These are phyloP conservation scores for Diutina neorugosa DNA, from an alignment of 1,139 yeast genomes.

Conservation along the genomic window DNA sequence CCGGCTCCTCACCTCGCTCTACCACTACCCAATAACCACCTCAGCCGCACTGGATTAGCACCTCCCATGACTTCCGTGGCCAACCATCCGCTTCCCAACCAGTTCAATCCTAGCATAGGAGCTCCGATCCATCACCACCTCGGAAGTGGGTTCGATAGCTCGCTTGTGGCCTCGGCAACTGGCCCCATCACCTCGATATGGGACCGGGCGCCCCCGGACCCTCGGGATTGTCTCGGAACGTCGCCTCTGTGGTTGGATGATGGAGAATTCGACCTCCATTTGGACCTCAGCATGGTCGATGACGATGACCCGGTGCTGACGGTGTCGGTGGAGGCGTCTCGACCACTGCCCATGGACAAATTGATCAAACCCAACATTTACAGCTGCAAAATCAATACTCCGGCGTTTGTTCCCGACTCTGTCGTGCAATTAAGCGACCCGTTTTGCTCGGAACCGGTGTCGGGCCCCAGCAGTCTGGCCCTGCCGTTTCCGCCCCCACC, in stretches of 20 bases:
- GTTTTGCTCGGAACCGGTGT: not conserved
- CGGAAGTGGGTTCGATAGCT: not conserved
- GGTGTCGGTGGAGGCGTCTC: not conserved
- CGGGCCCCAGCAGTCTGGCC: not conserved
- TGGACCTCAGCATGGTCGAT: not conserved
- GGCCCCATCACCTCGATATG: not conserved
- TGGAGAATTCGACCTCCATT: not conserved
- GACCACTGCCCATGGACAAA: not conserved
- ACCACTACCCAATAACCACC: not conserved
- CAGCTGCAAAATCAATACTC: conserved; percentile 12
- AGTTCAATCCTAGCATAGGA: not conserved
- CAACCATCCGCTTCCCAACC: not conserved
- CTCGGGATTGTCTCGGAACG: not conserved
- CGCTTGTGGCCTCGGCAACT: not conserved
- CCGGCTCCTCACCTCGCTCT: not conserved
- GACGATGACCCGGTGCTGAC: not conserved
- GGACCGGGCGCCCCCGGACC: not conserved
- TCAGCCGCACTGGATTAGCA: not conserved
- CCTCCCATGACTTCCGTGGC: not conserved
- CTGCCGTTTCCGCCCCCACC: not conserved
- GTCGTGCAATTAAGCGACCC: not conserved
- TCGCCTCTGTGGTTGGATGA: not conserved
- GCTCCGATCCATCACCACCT: not conserved
- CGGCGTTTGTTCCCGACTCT: conserved; percentile 15
- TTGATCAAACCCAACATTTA: conserved; percentile 12